These are phyloP conservation scores for Mycena belliarum DNA, from an alignment of 768 basidiomycete genomes.

Conservation along the genomic window DNA sequence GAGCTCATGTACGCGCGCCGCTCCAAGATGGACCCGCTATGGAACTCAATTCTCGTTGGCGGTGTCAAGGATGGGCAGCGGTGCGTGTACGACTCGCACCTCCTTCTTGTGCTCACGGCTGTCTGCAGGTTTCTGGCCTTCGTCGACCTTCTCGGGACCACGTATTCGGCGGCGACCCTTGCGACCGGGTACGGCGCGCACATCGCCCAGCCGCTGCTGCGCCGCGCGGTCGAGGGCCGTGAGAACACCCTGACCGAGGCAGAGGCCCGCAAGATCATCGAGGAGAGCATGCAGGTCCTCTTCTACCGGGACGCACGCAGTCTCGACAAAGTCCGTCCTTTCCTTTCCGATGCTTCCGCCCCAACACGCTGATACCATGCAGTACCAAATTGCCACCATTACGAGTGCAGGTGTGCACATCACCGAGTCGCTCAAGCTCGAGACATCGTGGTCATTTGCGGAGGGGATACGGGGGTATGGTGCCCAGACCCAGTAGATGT, in stretches of 20 bases:
- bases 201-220: constrained; percentile 90
- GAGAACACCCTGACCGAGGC: constrained; percentile 76
- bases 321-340: constrained; percentile 79
- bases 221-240: constrained; percentile 85
- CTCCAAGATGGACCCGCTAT: constrained; percentile 88
- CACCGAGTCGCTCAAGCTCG: constrained; percentile 71
- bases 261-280: constrained; percentile 75
- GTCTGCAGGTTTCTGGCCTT: constrained; percentile 80
- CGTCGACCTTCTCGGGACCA: constrained; percentile 96
- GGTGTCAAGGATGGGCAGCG: constrained; percentile 84
- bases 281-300: constrained; percentile 88
- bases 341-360: neutral
- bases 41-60: constrained; percentile 93
- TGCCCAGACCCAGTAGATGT: constrained; percentile 74
- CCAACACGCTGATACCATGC: neutral
- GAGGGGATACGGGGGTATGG: constrained; percentile 92
- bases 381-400: constrained; percentile 96
- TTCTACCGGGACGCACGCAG: constrained; percentile 96
- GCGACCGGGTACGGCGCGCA: constrained; percentile 94
- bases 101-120: neutral
- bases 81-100: constrained; percentile 39
- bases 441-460: constrained; percentile 90
- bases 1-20: constrained; percentile 90
- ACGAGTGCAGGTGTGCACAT: constrained; percentile 76
- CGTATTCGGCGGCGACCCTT: constrained; percentile 88